A percentile compares a stretch with the other conserved stretches of the same genome.
Evolutionary conservation across 2,329 filamentous ascomycete species (phyloP).

Genomic region (Pyrenochaeta sp.): DNA sequence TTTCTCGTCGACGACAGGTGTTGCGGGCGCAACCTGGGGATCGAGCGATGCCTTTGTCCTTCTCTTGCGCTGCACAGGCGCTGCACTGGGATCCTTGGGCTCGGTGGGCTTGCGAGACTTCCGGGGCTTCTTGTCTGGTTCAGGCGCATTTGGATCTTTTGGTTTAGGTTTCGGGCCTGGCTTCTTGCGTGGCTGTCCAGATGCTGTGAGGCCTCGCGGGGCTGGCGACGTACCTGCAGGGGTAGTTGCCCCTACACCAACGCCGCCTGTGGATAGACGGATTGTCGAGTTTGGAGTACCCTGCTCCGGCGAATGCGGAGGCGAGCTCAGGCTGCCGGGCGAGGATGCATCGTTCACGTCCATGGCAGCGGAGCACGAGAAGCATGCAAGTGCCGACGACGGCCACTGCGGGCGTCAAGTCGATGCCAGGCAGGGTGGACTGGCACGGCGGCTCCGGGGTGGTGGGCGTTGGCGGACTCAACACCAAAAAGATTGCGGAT

Average conservation of each 20-base stretch:
- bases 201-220: conserved; percentile 44
- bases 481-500: conserved; percentile 43
- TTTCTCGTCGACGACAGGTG: conserved; percentile 36
- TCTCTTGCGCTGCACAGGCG: conserved; percentile 59
- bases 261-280: conserved; percentile 37
- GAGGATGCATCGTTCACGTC: conserved; percentile 45
- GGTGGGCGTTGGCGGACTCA: conserved; percentile 36
- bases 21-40: conserved; percentile 40
- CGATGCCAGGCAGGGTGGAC: neutral
- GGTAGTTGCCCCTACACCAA: conserved; percentile 37
- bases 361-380: conserved; percentile 37
- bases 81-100: conserved; percentile 59
- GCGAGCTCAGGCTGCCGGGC: conserved; percentile 47
- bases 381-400: neutral
- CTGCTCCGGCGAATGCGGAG: conserved; percentile 49
- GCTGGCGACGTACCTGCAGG: conserved; percentile 40
- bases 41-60: conserved; percentile 51
- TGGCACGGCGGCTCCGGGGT: conserved; percentile 16
- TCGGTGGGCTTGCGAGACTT: conserved; percentile 57
- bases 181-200: conserved; percentile 52
- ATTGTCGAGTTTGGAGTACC: conserved; percentile 45
- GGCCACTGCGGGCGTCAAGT: neutral
- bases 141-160: conserved; percentile 46
- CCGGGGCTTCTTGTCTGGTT: conserved; percentile 53
- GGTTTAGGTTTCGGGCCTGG: conserved; percentile 54